Evolutionary conservation across 495 filamentous ascomycete genomes (phyloP).

Genomic region (Pseudomonodictys pantanalensis): DNA sequence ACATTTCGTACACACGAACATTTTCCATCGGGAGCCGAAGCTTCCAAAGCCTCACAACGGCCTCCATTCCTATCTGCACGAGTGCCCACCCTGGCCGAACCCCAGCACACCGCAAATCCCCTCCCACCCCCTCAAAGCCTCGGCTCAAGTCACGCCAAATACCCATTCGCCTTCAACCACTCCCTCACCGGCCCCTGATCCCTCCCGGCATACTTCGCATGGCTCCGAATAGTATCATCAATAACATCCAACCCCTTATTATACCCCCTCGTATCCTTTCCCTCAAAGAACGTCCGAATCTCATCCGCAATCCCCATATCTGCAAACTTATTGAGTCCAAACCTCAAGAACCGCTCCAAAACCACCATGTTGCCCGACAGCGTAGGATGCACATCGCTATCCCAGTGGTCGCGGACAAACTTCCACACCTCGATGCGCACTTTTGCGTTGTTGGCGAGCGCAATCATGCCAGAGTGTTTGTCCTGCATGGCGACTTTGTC

Average conservation of each 20-base stretch:
- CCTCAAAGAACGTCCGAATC: constrained; percentile 77
- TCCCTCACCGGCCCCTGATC: constrained; percentile 65
- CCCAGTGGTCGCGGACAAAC: constrained; percentile 80
- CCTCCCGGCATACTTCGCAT: constrained; percentile 71
- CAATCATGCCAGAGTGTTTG: constrained; percentile 72
- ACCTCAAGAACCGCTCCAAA: constrained; percentile 79
- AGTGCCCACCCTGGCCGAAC: no score
- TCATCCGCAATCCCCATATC: constrained; percentile 66
- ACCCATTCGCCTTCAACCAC: constrained; percentile 67
- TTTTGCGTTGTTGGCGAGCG: constrained; percentile 67
- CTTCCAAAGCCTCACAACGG: no score
- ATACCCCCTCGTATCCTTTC: constrained; percentile 76
- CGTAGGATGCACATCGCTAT: constrained; percentile 55
- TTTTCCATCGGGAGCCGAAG: no score
- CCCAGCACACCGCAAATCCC: no score
- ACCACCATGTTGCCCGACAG: constrained; percentile 79
- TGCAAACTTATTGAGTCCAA: constrained; percentile 72
- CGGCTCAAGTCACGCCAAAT: constrained; percentile 36
- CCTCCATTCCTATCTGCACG: no score
- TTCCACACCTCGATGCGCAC: constrained; percentile 73
- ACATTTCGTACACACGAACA: no score
- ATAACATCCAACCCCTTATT: constrained; percentile 76
- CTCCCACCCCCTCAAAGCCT: constrained; percentile 11
- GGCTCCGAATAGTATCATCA: constrained; percentile 72
- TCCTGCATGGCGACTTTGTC: constrained; percentile 76